phyloP scores from a whole-genome alignment of 805 yeast genomes.

The Lipomyces lipofer region DNA sequence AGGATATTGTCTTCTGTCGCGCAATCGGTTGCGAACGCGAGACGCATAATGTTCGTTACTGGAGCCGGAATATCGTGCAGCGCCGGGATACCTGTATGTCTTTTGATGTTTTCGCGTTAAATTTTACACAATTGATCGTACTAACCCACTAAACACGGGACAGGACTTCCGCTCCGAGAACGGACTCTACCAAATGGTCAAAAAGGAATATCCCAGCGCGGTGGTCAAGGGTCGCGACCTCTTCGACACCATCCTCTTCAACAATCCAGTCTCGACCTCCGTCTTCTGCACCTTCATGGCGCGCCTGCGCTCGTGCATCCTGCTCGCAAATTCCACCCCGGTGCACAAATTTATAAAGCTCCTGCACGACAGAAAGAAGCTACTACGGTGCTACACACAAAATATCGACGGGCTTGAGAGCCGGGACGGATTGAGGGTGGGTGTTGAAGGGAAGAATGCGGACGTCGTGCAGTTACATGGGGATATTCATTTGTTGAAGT shows the following conservation, averaged over 20 bases:
- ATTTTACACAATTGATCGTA: background rate
- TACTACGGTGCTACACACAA: constrained; percentile 88
- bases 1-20: constrained; percentile 10
- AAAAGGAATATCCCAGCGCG: constrained; percentile 57
- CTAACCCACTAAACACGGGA: background rate
- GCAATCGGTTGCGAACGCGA: constrained; percentile 12
- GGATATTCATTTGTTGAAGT: constrained; percentile 70
- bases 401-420: constrained; percentile 89
- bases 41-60: constrained; percentile 25
- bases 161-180: constrained; percentile 77
- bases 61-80: constrained; percentile 98
- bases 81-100: constrained; percentile 80
- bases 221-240: constrained; percentile 84
- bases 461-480: constrained; percentile 93
- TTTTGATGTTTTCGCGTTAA: background rate
- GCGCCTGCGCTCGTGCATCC: constrained; percentile 62
- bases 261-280: constrained; percentile 62
- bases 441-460: constrained; percentile 54
- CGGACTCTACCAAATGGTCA: constrained; percentile 79
- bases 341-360: constrained; percentile 75
- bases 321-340: constrained; percentile 72
- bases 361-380: constrained; percentile 60
- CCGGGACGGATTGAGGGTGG: constrained; percentile 60
- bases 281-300: constrained; percentile 92
- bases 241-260: constrained; percentile 81